Evolutionary conservation across 2,329 filamentous ascomycete species (phyloP), one percentile per base, ranked within the genome.

Genomic region (Cladosporium phlei): DNA sequence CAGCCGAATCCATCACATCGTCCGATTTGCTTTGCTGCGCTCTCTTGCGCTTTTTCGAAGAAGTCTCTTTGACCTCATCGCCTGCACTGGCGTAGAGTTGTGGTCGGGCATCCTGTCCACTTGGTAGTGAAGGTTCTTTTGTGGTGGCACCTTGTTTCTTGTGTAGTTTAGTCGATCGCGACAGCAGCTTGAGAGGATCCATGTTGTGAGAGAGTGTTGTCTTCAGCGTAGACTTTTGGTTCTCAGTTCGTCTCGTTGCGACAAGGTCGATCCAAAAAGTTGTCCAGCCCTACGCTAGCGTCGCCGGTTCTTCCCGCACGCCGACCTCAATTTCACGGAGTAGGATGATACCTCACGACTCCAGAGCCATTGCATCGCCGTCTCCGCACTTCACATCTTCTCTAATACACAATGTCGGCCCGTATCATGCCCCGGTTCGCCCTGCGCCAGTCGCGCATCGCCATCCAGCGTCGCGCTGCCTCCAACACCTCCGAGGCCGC

Each of bases 141-240:
- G 32, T 33, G 61, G 5, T 53, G 10, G 62, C 51, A 14, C 60
- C 57, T 9, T 58, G 51, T 39, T 67, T 72, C 48, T 69, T 73
- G 4, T 70, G 60, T 11, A 73, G 69, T 58, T 85, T 87, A 3
- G 80, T 81, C 48, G 83, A 83, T 40, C 85, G 77, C 27, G 85
- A 86, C 49, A 89, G 71, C 24, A 89, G 70, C 59, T 82, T 87
- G 60, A 88, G 72, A 46, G 88, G 81, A 67, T 89, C 84, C 83
- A 86, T 86, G 8, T 20, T 30, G 20, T 27, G 11, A 22, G 7
- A 16, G 22, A n/a, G n/a, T n/a, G n/a, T n/a, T n/a, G n/a, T n/a
- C n/a, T n/a, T n/a, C n/a, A n/a, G n/a, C n/a, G n/a, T n/a, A n/a
- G n/a, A n/a, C n/a, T n/a, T n/a, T n/a, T n/a, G n/a, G n/a, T n/a